A percentile compares a stretch with the other conserved stretches of the same genome.
phyloP scores from a whole-genome alignment of 352 stramenopile species.

The Phytophthora citricola region DNA sequence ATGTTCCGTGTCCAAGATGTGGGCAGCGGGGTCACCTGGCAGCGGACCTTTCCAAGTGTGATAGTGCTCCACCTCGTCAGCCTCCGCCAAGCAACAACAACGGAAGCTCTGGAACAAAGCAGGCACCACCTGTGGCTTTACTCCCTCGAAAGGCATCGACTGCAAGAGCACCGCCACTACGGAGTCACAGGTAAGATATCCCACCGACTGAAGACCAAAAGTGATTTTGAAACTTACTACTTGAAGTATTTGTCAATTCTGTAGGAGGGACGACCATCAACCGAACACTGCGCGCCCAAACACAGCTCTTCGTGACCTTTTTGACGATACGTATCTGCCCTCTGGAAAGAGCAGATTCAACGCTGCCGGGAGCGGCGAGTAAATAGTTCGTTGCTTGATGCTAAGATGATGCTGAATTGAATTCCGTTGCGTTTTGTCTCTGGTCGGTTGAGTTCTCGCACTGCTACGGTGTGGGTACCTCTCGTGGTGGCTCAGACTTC shows the following conservation, averaged over 20 bases:
- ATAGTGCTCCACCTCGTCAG: slow-evolving; percentile 27
- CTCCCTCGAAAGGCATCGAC: slow-evolving; percentile 22
- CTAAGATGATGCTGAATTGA: too few relatives aligned
- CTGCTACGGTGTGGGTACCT: too few relatives aligned
- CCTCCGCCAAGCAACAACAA: slow-evolving; percentile 22
- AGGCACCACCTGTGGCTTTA: slow-evolving; percentile 1
- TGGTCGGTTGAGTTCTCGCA: too few relatives aligned
- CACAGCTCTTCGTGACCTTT: slow-evolving; percentile 49
- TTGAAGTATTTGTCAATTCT: neutral
- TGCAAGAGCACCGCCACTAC: slow-evolving; percentile 6
- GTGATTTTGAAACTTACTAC: neutral
- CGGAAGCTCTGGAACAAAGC: slow-evolving; percentile 11
- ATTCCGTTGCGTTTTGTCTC: too few relatives aligned
- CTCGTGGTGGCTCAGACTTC: too few relatives aligned
- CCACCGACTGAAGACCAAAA: neutral
- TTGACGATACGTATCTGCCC: slow-evolving; percentile 69
- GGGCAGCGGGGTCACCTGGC: slow-evolving; percentile 62
- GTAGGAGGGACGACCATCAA: slow-evolving; percentile 13
- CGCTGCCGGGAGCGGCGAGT: slow-evolving; percentile 36
- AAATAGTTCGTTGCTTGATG: too few relatives aligned
- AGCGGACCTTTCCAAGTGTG: slow-evolving; percentile 55
- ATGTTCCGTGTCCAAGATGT: slow-evolving; percentile 64
- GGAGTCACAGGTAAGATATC: slow-evolving; percentile 8
- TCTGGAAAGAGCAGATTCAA: slow-evolving; percentile 60
- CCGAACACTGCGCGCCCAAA: slow-evolving; percentile 22